Evolutionary conservation across 345 rosid species (phyloP).

Genomic region (Eucalyptus erythrocorys): DNA sequence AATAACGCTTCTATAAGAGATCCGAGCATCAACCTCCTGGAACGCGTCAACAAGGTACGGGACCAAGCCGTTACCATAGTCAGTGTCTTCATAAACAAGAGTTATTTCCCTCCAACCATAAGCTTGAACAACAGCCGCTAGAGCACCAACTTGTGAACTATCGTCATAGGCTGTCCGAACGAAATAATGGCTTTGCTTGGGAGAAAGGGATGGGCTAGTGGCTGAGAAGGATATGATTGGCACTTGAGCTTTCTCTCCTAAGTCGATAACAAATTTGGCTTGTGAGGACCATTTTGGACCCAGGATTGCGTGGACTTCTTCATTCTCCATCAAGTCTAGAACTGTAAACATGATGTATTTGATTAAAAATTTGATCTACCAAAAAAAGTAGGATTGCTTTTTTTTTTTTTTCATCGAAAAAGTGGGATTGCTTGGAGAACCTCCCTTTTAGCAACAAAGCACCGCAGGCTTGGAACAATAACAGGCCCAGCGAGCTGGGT

Average conservation of each 20-base stretch:
- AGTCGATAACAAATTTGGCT: slow-evolving; percentile 11
- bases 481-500: not conserved
- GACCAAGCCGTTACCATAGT: slow-evolving; percentile 15
- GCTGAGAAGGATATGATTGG: slow-evolving; percentile 22
- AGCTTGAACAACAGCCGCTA: slow-evolving; percentile 6
- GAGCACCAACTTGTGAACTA: slow-evolving; percentile 14
- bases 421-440: not conserved
- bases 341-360: not conserved
- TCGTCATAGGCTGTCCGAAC: slow-evolving; percentile 10
- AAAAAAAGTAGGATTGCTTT: too few relatives aligned
- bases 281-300: slow-evolving; percentile 23
- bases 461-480: not conserved
- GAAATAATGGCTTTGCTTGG: slow-evolving; percentile 1
- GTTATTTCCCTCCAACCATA: slow-evolving; percentile 23
- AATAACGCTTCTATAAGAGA: slow-evolving; percentile 5
- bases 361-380: not conserved
- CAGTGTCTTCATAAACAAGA: slow-evolving; percentile 16
- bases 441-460: not conserved
- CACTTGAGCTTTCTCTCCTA: slow-evolving; percentile 14
- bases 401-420: too few relatives aligned
- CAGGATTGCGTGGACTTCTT: slow-evolving; percentile 19
- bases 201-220: slow-evolving; percentile 8
- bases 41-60: slow-evolving; percentile 13
- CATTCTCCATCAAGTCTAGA: slow-evolving; percentile 18
- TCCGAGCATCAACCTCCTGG: slow-evolving; percentile 1